These are phyloP conservation scores for Periconia digitata DNA, from an alignment of 2,329 filamentous ascomycete species.

Conservation along the genomic window DNA sequence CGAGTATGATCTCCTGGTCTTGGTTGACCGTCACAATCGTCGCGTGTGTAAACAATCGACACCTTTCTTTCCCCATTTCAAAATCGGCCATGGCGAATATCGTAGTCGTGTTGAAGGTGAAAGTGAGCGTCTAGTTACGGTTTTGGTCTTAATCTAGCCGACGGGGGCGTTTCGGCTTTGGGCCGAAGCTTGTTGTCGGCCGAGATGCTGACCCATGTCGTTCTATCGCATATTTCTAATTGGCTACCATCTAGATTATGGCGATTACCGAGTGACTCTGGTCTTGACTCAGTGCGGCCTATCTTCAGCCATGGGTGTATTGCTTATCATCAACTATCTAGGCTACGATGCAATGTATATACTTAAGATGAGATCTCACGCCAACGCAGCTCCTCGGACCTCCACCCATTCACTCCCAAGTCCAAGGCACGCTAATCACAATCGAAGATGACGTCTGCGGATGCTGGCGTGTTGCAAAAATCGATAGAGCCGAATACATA, in stretches of 20 bases:
- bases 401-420: not conserved
- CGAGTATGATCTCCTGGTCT: conserved; percentile 47
- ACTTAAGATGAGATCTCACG: not conserved
- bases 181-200: not conserved
- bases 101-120: not conserved
- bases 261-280: not conserved
- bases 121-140: not conserved
- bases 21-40: conserved; percentile 57
- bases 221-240: not conserved
- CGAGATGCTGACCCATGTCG: not conserved
- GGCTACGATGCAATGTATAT: not conserved
- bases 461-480: not conserved
- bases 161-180: too few relatives aligned
- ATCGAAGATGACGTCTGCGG: not conserved
- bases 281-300: not conserved
- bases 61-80: not conserved
- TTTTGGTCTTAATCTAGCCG: too few relatives aligned
- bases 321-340: not conserved
- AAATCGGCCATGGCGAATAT: not conserved
- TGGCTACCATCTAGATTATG: not conserved
- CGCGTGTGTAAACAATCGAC: conserved; percentile 49
- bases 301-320: not conserved
- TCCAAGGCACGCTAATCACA: not conserved
- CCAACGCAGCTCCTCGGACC: not conserved
- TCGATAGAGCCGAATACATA: conserved; percentile 5